Base-by-base conservation (phyloP, 768 basidiomycete species). In the Trametes cingulata region DNA sequence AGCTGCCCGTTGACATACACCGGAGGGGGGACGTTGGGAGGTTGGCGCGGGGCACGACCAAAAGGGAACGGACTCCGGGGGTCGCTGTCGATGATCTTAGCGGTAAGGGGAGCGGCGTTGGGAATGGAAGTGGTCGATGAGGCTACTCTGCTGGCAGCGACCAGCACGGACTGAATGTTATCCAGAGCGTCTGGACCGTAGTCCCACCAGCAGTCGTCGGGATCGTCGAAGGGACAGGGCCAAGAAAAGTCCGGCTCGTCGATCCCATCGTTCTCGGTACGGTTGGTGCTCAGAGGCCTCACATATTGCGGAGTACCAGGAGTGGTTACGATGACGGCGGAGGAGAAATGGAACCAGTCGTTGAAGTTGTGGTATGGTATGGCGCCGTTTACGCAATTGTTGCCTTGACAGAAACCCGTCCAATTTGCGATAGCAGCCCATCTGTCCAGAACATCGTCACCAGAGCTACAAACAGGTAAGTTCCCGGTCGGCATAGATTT, bases 281-380 rank as follows among this genome's bases (percentile, higher is more conserved):
- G 13, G 6, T 14, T 56, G 36, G 46, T 12, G 36, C 42, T 37
- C 4, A 56, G 8, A 3, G 46, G 55, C 20, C 9, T n/a, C 2
- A 33, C 55, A 20, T 56, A 56, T 10, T 40, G 37, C 22, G 55
- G 55, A 2, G 55, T 56, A 1, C 55, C 55, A 9, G 55, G 55
- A 1, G 46, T 33, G 8, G 55, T 56, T 1, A 27, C 46, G 17
- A n/a, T 13, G 24, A 49, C 47, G 19, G 46, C 20, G 14, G 55
- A 56, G 22, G 55, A 56, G 47, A 40, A 56, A n/a, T 56, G 55
- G 20, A 40, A 56, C 55, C 55, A 56, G 55, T 56, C 55, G 46
- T 56, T 49, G 55, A 56, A 41, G 55, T 56, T 56, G 14, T 6
- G 27, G 36, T 56, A 56, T 1, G 55, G 55, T 36, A 56, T 56